A percentile compares a stretch with the other conserved stretches of the same genome.
These are phyloP conservation scores for Myxozyma geophila DNA, from an alignment of 805 yeast genomes.

Conservation along the genomic window DNA sequence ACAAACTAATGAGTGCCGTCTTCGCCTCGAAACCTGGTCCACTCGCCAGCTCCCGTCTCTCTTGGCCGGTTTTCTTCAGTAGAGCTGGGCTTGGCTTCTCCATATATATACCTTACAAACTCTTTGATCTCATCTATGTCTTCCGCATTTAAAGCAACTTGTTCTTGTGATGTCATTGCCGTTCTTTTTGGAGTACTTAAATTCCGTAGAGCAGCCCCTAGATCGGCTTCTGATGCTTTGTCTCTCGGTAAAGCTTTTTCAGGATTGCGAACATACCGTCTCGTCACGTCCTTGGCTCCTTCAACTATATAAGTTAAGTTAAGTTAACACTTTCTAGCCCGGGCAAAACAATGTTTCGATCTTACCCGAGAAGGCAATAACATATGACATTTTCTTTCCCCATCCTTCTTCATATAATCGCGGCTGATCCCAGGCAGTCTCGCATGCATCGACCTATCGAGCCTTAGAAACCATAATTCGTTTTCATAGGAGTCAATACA, in stretches of 20 bases:
- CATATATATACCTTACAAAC: slow-evolving; percentile 10
- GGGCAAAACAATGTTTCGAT: not conserved
- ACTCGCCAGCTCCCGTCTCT: slow-evolving; percentile 73
- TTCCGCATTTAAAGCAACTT: slow-evolving; percentile 47
- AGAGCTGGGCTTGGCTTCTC: slow-evolving; percentile 26
- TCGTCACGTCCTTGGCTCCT: slow-evolving; percentile 71
- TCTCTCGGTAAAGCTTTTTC: slow-evolving; percentile 55
- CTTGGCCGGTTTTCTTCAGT: slow-evolving; percentile 52
- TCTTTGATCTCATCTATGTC: slow-evolving; percentile 48
- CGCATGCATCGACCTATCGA: slow-evolving; percentile 70
- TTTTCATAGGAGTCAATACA: slow-evolving; percentile 10
- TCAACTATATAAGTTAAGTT: slow-evolving; percentile 36
- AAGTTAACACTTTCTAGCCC: not conserved
- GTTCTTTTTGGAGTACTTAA: slow-evolving; percentile 49
- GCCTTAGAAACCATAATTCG: not conserved
- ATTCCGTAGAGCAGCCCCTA: slow-evolving; percentile 44
- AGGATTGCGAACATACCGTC: slow-evolving; percentile 60
- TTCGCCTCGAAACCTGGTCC: slow-evolving; percentile 84
- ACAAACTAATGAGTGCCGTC: slow-evolving; percentile 51
- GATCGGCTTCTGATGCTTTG: slow-evolving; percentile 50
- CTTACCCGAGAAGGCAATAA: slow-evolving; percentile 63
- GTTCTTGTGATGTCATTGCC: slow-evolving; percentile 45
- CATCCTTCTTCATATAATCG: slow-evolving; percentile 77
- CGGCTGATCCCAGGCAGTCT: slow-evolving; percentile 83
- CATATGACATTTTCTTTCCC: slow-evolving; percentile 93